A percentile compares a stretch with the other conserved stretches of the same genome.
Conservation (phyloP, 176 grass and related monocot species). For the Neostapfia colusana region DNA sequence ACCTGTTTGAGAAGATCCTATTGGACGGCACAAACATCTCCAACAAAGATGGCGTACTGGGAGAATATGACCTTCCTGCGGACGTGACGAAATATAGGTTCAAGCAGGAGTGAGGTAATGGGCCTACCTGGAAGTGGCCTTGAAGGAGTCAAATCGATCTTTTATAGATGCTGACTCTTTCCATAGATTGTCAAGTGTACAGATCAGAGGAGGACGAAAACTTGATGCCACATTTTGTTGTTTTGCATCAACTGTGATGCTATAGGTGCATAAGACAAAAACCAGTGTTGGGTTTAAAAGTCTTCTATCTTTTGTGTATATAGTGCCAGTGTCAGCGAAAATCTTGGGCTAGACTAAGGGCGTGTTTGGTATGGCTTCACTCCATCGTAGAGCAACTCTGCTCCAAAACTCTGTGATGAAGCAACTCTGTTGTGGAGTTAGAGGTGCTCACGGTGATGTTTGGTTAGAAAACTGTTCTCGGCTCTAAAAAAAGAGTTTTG, state of each 20-base stretch:
- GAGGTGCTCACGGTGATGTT: no score
- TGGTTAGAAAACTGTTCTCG: no score
- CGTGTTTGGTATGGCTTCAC: no score
- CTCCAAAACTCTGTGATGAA: no score
- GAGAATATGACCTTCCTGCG: neutral
- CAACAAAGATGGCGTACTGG: slow-evolving; percentile 20
- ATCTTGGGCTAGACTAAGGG: slow-evolving; percentile 17
- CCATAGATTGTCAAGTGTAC: slow-evolving; percentile 40
- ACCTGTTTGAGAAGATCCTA: slow-evolving; percentile 13
- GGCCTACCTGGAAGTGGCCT: neutral
- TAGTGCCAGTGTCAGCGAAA: slow-evolving; percentile 20
- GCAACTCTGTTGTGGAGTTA: no score
- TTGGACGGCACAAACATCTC: slow-evolving; percentile 3
- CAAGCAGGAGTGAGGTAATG: neutral
- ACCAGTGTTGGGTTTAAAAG: neutral
- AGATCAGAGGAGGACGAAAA: slow-evolving; percentile 25
- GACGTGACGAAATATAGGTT: slow-evolving; percentile 7
- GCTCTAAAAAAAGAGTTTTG: no score
- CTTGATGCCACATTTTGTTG: slow-evolving; percentile 32
- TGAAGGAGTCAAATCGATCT: neutral
- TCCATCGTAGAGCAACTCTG: no score
- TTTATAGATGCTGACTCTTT: slow-evolving; percentile 21
- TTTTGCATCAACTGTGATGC: slow-evolving; percentile 10
- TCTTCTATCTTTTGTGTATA: slow-evolving; percentile 26
- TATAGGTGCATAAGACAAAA: slow-evolving; percentile 25